These are phyloP conservation scores for Nidularia pulvinata DNA, from an alignment of 768 basidiomycete species.

Conservation along the genomic window DNA sequence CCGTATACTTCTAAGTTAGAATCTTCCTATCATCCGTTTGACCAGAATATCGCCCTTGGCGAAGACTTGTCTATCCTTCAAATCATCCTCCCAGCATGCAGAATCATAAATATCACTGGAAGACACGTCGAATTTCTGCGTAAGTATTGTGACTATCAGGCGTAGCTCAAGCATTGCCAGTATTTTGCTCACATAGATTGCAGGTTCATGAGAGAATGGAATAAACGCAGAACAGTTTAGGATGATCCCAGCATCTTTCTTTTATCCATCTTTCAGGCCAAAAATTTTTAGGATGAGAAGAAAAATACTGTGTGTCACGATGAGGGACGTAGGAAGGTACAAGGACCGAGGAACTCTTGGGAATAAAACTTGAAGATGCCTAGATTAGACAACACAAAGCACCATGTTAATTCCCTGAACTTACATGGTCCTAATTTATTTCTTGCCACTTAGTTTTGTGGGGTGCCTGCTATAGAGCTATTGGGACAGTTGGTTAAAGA, in stretches of 20 bases:
- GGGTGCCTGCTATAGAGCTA: constrained; percentile 29
- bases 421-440: constrained; percentile 18
- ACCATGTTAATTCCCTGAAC: neutral
- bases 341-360: constrained; percentile 36
- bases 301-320: constrained; percentile 44
- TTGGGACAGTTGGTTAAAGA: constrained; percentile 31
- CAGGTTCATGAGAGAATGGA: neutral
- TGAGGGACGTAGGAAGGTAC: constrained; percentile 41
- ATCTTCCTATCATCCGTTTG: neutral
- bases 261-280: constrained; percentile 9
- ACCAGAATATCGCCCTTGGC: constrained; percentile 5
- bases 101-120: constrained; percentile 8
- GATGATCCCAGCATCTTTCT: neutral
- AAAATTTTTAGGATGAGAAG: constrained; percentile 27
- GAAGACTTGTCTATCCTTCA: constrained; percentile 8
- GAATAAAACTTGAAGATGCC: constrained; percentile 30
- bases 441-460: constrained; percentile 24
- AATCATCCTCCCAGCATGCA: constrained; percentile 3
- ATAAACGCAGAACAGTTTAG: neutral
- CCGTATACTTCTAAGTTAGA: too few species aligned
- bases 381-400: neutral
- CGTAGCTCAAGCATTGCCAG: neutral
- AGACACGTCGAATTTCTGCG: constrained; percentile 5
- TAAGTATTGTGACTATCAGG: constrained; percentile 2
- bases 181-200: neutral